Conservation (phyloP, 768 basidiomycete genomes). For the Collybia mongolica region DNA sequence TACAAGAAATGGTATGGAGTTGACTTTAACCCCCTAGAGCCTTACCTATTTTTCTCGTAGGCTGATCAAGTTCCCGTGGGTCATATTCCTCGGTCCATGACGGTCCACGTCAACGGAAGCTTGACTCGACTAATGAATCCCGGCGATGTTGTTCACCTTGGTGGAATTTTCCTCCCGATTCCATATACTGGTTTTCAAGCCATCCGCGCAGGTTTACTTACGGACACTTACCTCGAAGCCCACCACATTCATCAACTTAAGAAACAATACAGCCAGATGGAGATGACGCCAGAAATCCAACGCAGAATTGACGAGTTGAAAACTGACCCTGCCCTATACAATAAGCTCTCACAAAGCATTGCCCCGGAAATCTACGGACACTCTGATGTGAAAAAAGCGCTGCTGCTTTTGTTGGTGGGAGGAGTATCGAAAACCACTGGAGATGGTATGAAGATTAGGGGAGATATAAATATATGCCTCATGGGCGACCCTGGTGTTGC, state of each 20-base stretch:
- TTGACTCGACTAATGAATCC: slow-evolving; percentile 91
- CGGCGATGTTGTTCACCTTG: slow-evolving; percentile 92
- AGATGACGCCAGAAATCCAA: slow-evolving; percentile 83
- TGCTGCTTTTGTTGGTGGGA: slow-evolving; percentile 89
- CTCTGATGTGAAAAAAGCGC: slow-evolving; percentile 94
- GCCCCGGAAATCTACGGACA: slow-evolving; percentile 99
- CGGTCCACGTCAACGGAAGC: slow-evolving; percentile 88
- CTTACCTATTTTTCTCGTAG: slow-evolving; percentile 35
- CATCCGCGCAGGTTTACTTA: slow-evolving; percentile 92
- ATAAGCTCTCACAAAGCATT: slow-evolving; percentile 87
- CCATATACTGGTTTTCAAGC: slow-evolving; percentile 98
- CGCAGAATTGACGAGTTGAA: slow-evolving; percentile 66
- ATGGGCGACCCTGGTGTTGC: slow-evolving; percentile 99
- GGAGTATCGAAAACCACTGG: slow-evolving; percentile 94
- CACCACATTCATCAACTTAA: slow-evolving; percentile 93
- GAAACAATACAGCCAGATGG: slow-evolving; percentile 96
- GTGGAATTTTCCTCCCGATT: slow-evolving; percentile 96
- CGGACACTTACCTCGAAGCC: slow-evolving; percentile 94
- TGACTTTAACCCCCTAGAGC: slow-evolving; percentile 1
- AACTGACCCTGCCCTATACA: slow-evolving; percentile 78
- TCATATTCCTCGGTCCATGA: slow-evolving; percentile 98
- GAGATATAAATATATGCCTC: slow-evolving; percentile 94
- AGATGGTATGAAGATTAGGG: slow-evolving; percentile 98
- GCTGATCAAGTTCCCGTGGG: slow-evolving; percentile 99
- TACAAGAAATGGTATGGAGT: slow-evolving; percentile 89